phyloP scores from a whole-genome alignment of 768 basidiomycete genomes.

The Trametes cingulata region DNA sequence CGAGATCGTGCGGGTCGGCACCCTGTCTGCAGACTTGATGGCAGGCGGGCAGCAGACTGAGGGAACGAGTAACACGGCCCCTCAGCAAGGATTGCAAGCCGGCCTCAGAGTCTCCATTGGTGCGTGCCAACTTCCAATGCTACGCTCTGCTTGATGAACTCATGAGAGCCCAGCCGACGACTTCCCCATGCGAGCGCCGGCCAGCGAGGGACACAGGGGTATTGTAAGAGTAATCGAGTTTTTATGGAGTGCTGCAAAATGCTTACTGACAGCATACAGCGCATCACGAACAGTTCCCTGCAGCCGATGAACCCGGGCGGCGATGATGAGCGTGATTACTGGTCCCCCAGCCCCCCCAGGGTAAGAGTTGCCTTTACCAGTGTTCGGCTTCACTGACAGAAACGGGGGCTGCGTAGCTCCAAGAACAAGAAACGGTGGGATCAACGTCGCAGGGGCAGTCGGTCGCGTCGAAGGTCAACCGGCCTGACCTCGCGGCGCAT shows the following conservation, averaged over 20 bases:
- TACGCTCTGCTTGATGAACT: background rate
- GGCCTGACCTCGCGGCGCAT: too few species aligned
- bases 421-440: too few species aligned
- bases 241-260: background rate
- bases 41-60: background rate
- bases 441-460: too few species aligned
- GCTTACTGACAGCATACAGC: too few species aligned
- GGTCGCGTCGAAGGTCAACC: too few species aligned
- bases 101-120: background rate
- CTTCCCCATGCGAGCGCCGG: background rate
- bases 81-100: background rate
- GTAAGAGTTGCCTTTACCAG: too few species aligned
- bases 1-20: constrained; percentile 1
- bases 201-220: background rate
- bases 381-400: too few species aligned
- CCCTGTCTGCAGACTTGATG: constrained; percentile 7
- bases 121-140: background rate
- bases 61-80: background rate
- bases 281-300: too few species aligned
- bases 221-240: background rate
- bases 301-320: too few species aligned
- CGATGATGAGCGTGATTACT: too few species aligned
- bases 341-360: too few species aligned
- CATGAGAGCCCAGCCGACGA: background rate
- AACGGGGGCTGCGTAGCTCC: too few species aligned